Percentiles rank a stretch among this genome's conserved stretches.
phyloP scores from a whole-genome alignment of 139 green algal genomes.

The Chlorella sp. region DNA sequence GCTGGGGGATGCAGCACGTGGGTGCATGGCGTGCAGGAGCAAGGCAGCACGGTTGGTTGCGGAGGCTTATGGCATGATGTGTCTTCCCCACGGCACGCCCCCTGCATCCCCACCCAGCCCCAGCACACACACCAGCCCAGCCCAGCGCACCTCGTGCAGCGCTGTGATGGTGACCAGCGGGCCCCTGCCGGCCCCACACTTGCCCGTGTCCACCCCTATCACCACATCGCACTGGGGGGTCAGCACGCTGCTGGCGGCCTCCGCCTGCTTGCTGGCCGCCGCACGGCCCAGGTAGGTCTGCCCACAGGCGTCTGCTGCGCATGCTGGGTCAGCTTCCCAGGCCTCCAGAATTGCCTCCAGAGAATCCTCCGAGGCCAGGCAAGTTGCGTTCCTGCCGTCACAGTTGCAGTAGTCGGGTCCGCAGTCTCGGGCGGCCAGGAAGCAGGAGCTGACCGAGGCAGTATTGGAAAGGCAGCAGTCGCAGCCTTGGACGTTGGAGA shows the following conservation, averaged over 20 bases:
- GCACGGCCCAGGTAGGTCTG: not conserved
- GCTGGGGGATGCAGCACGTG: not conserved
- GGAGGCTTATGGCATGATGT: no score
- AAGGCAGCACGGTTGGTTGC: no score
- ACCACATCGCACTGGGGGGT: not conserved
- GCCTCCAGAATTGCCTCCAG: not conserved
- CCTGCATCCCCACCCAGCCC: no score
- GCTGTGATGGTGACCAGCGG: constrained; percentile 22
- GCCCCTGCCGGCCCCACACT: not conserved
- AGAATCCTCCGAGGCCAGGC: not conserved
- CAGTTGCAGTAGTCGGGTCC: constrained; percentile 32
- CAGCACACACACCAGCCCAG: not conserved
- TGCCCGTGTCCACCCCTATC: not conserved
- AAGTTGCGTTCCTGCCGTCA: not conserved
- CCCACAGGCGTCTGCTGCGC: not conserved
- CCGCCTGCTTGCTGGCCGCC: not conserved
- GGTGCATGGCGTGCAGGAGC: not conserved
- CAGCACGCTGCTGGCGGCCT: not conserved
- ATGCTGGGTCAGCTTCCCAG: not conserved
- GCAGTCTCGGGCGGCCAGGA: constrained; percentile 4
- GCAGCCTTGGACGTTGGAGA: constrained; percentile 31
- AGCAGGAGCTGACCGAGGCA: not conserved
- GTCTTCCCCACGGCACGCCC: no score
- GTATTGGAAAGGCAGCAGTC: constrained; percentile 37
- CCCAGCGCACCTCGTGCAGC: constrained; percentile 20